Conservation (phyloP, 2,329 filamentous ascomycete species). For the Massarina eburnea region DNA sequence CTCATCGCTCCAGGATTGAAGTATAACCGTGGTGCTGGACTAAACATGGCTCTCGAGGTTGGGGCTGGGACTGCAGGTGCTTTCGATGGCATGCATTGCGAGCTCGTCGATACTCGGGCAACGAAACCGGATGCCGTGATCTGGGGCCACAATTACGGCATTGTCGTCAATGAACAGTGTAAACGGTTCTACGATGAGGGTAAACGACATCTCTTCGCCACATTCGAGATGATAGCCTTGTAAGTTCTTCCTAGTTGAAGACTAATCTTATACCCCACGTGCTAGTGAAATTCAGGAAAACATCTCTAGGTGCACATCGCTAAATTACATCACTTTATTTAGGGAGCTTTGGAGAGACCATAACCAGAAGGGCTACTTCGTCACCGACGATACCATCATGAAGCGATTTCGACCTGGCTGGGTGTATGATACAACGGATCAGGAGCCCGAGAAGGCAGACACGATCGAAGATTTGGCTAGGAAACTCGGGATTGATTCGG, state of each 20-base stretch:
- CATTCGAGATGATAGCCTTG: constrained; percentile 48
- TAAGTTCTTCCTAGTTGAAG: no score
- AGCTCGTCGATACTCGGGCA: constrained; percentile 46
- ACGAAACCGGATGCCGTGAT: constrained; percentile 46
- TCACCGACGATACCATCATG: constrained; percentile 47
- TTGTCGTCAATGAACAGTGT: constrained; percentile 46
- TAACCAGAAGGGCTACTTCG: constrained; percentile 46
- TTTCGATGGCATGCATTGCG: constrained; percentile 48
- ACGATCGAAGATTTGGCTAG: constrained; percentile 43
- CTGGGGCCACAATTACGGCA: constrained; percentile 49
- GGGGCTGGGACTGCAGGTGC: constrained; percentile 45
- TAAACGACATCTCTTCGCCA: constrained; percentile 46
- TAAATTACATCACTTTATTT: no score
- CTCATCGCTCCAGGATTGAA: constrained; percentile 46
- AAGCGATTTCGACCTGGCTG: constrained; percentile 46
- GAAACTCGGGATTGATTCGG: constrained; percentile 42
- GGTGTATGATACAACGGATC: constrained; percentile 48
- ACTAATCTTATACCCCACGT: no score
- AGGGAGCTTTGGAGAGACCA: constrained; percentile 47
- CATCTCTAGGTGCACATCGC: no score
- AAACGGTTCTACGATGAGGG: constrained; percentile 46
- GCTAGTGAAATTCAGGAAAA: no score
- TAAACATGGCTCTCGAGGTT: constrained; percentile 47
- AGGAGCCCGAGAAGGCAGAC: constrained; percentile 44
- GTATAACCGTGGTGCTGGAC: constrained; percentile 44